Conservation (phyloP, 495 filamentous ascomycete genomes). For the Aspergillus heteromorphus region DNA sequence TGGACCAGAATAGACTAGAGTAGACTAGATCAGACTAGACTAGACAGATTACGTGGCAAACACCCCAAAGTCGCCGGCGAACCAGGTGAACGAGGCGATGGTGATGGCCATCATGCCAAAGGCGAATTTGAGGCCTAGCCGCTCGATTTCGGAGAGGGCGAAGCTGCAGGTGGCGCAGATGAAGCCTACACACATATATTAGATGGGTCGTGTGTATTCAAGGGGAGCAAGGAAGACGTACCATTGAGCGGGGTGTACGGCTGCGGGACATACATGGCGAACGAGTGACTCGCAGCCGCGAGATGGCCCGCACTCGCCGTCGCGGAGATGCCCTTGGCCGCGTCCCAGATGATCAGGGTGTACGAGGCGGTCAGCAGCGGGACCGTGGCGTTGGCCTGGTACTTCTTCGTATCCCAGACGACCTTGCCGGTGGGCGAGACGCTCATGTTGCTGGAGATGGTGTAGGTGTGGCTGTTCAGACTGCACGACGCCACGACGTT, state of each 20-base stretch:
- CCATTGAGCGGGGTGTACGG: constrained; percentile 56
- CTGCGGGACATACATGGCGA: constrained; percentile 77
- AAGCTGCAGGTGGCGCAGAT: constrained; percentile 67
- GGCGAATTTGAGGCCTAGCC: constrained; percentile 63
- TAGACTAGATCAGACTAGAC: no score
- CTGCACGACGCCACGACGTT: constrained; percentile 80
- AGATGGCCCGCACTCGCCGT: constrained; percentile 68
- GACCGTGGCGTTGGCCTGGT: constrained; percentile 54
- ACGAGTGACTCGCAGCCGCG: constrained; percentile 54
- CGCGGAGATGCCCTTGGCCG: constrained; percentile 55
- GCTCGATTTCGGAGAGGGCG: constrained; percentile 59
- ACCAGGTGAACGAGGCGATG: constrained; percentile 83
- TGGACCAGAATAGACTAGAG: no score
- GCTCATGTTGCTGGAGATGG: constrained; percentile 59
- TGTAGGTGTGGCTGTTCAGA: constrained; percentile 58
- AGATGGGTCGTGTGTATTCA: neutral
- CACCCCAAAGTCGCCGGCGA: constrained; percentile 63
- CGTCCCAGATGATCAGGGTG: constrained; percentile 79
- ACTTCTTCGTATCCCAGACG: constrained; percentile 76
- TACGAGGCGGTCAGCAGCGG: constrained; percentile 70
- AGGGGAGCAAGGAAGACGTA: constrained; percentile 36
- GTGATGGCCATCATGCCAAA: constrained; percentile 72
- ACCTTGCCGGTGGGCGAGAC: constrained; percentile 51
- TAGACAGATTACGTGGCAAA: constrained; percentile 37
- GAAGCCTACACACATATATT: constrained; percentile 38